These are phyloP conservation scores for Eimeria necatrix DNA, from an alignment of 169 alveolate species.

Conservation along the genomic window DNA sequence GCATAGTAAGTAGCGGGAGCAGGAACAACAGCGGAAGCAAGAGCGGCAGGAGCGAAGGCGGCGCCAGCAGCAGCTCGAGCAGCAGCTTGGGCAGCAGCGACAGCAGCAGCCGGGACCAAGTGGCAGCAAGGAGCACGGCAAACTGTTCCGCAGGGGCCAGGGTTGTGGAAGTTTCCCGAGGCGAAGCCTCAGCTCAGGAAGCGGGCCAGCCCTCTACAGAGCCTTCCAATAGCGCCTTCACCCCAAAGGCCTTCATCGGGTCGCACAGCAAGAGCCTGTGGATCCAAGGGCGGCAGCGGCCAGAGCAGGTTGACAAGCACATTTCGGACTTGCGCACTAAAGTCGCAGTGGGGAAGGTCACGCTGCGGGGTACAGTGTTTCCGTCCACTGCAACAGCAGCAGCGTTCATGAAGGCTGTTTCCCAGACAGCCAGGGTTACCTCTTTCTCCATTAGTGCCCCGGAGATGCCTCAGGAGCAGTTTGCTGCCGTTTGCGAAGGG, in stretches of 20 bases:
- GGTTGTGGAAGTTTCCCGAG: too few species aligned
- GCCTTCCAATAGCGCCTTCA: background rate
- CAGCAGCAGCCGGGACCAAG: slow-evolving; percentile 6
- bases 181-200: too few species aligned
- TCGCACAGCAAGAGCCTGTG: slow-evolving; percentile 39
- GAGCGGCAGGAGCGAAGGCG: background rate
- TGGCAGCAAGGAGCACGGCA: background rate
- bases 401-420: slow-evolving; percentile 12
- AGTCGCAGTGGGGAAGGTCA: slow-evolving; percentile 16
- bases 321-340: slow-evolving; percentile 11
- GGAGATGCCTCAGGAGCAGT: slow-evolving; percentile 42
- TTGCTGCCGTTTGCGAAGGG: slow-evolving; percentile 26
- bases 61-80: background rate
- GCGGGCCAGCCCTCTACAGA: background rate
- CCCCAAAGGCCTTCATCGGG: background rate
- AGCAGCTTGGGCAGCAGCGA: slow-evolving; percentile 5
- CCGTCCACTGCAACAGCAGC: slow-evolving; percentile 40
- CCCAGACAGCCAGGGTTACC: background rate
- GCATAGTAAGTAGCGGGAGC: background rate
- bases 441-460: slow-evolving; percentile 1
- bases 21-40: background rate
- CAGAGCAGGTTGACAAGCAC: slow-evolving; percentile 24
- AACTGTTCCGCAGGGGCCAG: too few species aligned
- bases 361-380: background rate
- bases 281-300: slow-evolving; percentile 51